Evolutionary conservation across 768 basidiomycete genomes (phyloP).

Genomic region (Solioccasus polychromus): DNA sequence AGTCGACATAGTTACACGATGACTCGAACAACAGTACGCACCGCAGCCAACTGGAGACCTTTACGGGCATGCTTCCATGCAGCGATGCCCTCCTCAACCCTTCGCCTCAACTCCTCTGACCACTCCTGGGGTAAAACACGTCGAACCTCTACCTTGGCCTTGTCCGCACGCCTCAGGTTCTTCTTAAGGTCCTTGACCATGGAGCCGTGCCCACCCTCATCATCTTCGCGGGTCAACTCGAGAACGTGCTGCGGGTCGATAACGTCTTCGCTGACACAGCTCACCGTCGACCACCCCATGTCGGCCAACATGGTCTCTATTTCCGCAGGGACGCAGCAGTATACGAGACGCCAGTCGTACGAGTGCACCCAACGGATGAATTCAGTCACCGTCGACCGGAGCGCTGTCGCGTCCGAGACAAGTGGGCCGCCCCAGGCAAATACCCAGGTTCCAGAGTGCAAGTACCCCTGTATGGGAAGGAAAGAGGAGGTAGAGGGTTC

Average conservation of each 20-base stretch:
- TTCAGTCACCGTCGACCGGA: slow-evolving; percentile 33
- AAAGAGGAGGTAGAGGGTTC: slow-evolving; percentile 34
- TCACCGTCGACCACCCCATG: slow-evolving; percentile 56
- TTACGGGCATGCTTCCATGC: slow-evolving; percentile 54
- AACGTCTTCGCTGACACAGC: slow-evolving; percentile 63
- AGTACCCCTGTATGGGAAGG: slow-evolving; percentile 57
- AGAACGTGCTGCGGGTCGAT: slow-evolving; percentile 48
- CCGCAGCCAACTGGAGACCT: slow-evolving; percentile 57
- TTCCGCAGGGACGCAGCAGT: slow-evolving; percentile 54
- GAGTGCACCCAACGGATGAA: slow-evolving; percentile 45
- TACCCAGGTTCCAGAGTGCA: slow-evolving; percentile 47
- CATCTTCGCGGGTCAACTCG: slow-evolving; percentile 35
- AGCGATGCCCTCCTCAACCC: slow-evolving; percentile 50
- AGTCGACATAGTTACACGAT: background rate
- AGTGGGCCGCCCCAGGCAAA: slow-evolving; percentile 68
- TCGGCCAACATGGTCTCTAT: slow-evolving; percentile 51
- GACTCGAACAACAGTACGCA: slow-evolving; percentile 14
- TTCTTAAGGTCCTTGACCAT: slow-evolving; percentile 58
- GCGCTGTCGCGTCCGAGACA: slow-evolving; percentile 39
- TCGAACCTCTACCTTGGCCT: slow-evolving; percentile 47
- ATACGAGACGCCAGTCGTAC: slow-evolving; percentile 51
- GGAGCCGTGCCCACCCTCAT: slow-evolving; percentile 35
- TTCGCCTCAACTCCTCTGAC: slow-evolving; percentile 41
- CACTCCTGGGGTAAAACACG: slow-evolving; percentile 40
- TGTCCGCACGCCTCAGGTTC: slow-evolving; percentile 58